A percentile compares a stretch with the other conserved stretches of the same genome.
Evolutionary conservation across 805 yeast species (phyloP).

Genomic region (Starmerella gropengiesseri): DNA sequence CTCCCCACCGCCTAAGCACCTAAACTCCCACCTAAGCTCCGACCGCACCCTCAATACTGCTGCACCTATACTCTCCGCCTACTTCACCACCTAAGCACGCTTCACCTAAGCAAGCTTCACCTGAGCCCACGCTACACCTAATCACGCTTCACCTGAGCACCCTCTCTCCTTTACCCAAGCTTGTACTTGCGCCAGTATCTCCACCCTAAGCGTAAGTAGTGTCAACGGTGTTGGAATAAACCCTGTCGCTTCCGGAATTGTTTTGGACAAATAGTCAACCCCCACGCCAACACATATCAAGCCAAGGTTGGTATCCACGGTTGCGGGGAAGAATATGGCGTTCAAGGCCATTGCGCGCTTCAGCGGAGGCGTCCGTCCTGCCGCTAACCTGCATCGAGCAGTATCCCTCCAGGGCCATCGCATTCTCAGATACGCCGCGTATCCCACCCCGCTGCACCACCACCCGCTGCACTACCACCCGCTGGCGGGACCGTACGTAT

Average conservation of each 20-base stretch:
- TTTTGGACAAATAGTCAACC: neutral
- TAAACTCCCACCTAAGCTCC: neutral
- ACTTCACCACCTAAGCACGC: too few relatives aligned
- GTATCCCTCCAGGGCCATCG: neutral
- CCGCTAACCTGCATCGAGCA: neutral
- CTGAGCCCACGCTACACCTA: too few relatives aligned
- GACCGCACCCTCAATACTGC: too few relatives aligned
- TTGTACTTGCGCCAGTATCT: too few relatives aligned
- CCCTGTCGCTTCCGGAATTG: neutral
- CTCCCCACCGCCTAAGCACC: neutral
- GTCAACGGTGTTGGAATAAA: too few relatives aligned
- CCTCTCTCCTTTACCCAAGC: too few relatives aligned
- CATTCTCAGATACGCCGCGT: neutral
- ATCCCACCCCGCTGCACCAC: neutral
- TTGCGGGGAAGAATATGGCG: neutral
- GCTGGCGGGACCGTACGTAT: neutral
- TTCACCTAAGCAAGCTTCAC: too few relatives aligned
- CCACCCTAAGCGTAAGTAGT: too few relatives aligned
- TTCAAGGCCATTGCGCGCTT: neutral
- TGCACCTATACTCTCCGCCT: too few relatives aligned
- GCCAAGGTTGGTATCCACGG: neutral
- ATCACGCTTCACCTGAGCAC: too few relatives aligned
- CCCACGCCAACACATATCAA: neutral
- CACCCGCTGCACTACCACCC: neutral
- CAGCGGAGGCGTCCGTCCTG: neutral